These are phyloP conservation scores for Brassica cretica DNA, from an alignment of 345 rosid genomes.

Conservation along the genomic window DNA sequence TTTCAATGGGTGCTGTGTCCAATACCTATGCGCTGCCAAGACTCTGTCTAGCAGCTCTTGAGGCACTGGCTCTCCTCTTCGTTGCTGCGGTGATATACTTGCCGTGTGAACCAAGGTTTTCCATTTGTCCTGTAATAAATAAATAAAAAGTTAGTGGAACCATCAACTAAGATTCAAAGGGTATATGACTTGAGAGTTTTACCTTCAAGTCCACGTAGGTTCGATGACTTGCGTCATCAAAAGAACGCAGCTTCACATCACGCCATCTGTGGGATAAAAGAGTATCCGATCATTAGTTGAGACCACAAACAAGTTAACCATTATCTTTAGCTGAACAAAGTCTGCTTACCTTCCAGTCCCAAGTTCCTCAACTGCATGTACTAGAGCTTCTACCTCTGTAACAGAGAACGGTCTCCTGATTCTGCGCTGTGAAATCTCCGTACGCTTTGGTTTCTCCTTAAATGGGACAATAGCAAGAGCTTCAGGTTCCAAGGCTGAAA, in stretches of 20 bases:
- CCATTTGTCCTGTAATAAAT: constrained; percentile 83
- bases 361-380: constrained; percentile 83
- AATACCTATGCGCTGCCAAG: constrained; percentile 70
- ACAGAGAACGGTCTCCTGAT: constrained; percentile 98
- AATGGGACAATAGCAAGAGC: constrained; percentile 66
- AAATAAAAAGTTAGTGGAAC: background rate
- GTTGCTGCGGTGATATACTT: constrained; percentile 78
- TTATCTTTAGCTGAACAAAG: background rate
- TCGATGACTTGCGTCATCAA: constrained; percentile 70
- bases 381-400: constrained; percentile 90
- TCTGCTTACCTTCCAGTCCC: constrained; percentile 87
- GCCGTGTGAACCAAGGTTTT: constrained; percentile 97
- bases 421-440: constrained; percentile 84
- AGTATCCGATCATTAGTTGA: constrained; percentile 16
- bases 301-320: constrained; percentile 8
- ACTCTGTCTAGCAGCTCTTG: constrained; percentile 88
- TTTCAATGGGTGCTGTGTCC: constrained; percentile 83
- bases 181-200: constrained; percentile 17
- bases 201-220: constrained; percentile 92
- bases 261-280: constrained; percentile 70
- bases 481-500: constrained; percentile 46
- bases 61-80: constrained; percentile 97
- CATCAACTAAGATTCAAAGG: background rate
- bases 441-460: constrained; percentile 60
- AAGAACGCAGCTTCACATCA: constrained; percentile 70